Base-by-base conservation (phyloP, 2,329 filamentous ascomycete genomes). In the Penicillium sp. region DNA sequence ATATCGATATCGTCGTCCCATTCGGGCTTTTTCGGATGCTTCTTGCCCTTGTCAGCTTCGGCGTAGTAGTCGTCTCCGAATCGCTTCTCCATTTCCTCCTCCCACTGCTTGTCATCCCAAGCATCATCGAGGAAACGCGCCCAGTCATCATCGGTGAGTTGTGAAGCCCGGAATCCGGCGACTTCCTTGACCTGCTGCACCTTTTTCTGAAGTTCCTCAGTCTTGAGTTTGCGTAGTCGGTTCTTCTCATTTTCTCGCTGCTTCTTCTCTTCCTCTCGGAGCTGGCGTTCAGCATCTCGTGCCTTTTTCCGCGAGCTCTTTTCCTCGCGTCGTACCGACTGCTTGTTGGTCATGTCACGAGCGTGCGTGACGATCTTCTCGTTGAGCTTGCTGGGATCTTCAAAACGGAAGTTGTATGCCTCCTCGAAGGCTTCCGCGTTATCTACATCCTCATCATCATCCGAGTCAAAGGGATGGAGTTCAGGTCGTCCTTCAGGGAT, bases 1-100 rank as follows among this genome's bases (percentile, higher is more conserved):
- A 98, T 96, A 59, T 96, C 89, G 54, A 98, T 95, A 60, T 98
- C 92, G 56, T 96, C 88, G 54, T 95, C 86, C 84, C 90, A 98
- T 46, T 80, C 85, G 7, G 86, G 87, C 68, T 94, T 94, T 73
- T 85, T 87, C 7, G 76, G 67, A 47, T 73, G 81, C 60, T 77
- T 80, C 38, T 33, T 58, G 40, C 32, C 43, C 50, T 65, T 72
- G 2, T 68, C 74, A 9, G 85, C 80, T 8, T 69, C 65, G 33
- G 82, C 75, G 55, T 98, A 98, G 68, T 98, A 98, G 7, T 84
- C 76, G 10, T 95, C 86, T 37, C 85, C 88, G 56, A 98, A 98
- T 11, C 82, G 76, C 61, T 82, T 84, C 56, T 75, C 75, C 88
- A 98, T 95, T 66, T 92, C 85, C 45, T 80, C 70, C 57, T 95